phyloP scores from a whole-genome alignment of 2,329 filamentous ascomycete species.

The Claviceps arundinis region DNA sequence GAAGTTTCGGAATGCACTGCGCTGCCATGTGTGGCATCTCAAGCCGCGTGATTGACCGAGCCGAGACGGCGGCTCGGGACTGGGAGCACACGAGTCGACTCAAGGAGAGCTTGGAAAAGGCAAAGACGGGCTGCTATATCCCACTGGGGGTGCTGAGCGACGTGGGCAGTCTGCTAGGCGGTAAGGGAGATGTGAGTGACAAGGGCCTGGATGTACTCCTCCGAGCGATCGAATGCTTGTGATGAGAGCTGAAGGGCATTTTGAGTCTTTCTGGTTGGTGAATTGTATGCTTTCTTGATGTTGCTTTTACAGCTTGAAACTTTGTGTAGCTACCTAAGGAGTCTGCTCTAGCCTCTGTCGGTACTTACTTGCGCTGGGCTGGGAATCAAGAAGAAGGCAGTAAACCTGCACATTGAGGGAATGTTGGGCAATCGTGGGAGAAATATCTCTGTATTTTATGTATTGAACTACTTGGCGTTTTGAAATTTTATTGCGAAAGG shows the following conservation, averaged over 20 bases:
- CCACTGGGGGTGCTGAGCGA: conserved; percentile 81
- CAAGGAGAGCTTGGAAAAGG: conserved; percentile 75
- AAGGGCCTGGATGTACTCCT: conserved; percentile 46
- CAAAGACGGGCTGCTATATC: conserved; percentile 66
- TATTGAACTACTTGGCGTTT: not conserved
- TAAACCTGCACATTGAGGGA: not conserved
- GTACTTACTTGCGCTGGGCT: not conserved
- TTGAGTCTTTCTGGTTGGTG: too few species aligned
- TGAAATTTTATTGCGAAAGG: not conserved
- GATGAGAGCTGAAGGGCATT: conserved; percentile 2
- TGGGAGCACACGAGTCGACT: conserved; percentile 93
- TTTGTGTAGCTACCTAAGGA: too few species aligned
- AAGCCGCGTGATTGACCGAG: conserved; percentile 65
- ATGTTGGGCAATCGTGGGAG: not conserved
- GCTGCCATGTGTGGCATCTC: conserved; percentile 96
- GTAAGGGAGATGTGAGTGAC: conserved; percentile 34
- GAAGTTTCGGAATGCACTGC: conserved; percentile 98
- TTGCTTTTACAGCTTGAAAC: not conserved
- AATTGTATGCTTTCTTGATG: not conserved
- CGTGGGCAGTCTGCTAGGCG: conserved; percentile 62
- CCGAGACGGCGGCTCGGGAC: conserved; percentile 75
- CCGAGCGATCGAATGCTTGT: conserved; percentile 46
- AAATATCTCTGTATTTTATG: not conserved
- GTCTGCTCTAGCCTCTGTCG: not conserved
- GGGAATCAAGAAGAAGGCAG: not conserved